Evolutionary conservation across 306 rosid species (phyloP).

Genomic region (Pueraria montana): DNA sequence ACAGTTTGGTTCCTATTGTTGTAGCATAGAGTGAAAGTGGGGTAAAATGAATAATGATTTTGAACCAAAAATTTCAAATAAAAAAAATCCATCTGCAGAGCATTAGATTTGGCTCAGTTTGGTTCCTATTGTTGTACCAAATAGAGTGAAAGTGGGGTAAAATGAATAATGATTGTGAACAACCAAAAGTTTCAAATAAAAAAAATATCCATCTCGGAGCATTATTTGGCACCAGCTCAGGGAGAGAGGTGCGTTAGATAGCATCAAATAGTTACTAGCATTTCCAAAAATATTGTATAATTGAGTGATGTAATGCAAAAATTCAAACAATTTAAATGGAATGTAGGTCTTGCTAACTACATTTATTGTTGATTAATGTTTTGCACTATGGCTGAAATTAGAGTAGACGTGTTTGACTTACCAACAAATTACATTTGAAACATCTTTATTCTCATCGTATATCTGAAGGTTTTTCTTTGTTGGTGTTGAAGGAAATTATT

Average conservation of each 20-base stretch:
- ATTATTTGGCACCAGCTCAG: constrained; percentile 28
- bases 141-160: constrained; percentile 31
- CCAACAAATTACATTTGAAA: no score
- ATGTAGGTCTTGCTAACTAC: not conserved
- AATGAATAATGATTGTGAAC: constrained; percentile 29
- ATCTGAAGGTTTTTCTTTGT: no score
- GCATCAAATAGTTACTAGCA: not conserved
- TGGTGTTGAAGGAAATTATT: no score
- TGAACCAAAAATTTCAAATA: constrained; percentile 30
- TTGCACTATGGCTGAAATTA: no score
- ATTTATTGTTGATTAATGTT: not conserved
- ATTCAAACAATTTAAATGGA: constrained; percentile 25
- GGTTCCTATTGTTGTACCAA: constrained; percentile 42
- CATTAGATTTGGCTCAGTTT: constrained; percentile 24
- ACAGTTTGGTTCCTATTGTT: constrained; percentile 33
- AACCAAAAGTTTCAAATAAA: constrained; percentile 29
- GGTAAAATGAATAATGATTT: constrained; percentile 33
- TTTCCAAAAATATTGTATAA: constrained; percentile 42
- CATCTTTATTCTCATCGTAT: no score
- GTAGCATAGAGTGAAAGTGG: constrained; percentile 29
- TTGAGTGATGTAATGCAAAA: constrained; percentile 19
- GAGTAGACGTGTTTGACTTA: no score
- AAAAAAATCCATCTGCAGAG: constrained; percentile 22
- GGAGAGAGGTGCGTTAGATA: constrained; percentile 27
- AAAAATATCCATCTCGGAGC: not conserved